phyloP scores from a whole-genome alignment of 768 basidiomycete genomes.

The Goffeauzyma gilvescens region DNA sequence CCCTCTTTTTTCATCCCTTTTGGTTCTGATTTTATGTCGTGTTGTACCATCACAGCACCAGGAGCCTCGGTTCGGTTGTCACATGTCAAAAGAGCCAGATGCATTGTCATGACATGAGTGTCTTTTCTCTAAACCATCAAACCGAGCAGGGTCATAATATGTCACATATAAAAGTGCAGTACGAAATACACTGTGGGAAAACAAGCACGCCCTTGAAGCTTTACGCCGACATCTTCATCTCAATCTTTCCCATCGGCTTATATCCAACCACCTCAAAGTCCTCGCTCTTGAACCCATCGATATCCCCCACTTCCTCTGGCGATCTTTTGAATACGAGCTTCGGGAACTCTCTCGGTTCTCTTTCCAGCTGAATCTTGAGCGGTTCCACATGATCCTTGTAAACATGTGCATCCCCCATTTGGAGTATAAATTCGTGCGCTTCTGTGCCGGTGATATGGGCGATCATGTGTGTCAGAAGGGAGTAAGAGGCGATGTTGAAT shows the following conservation, averaged over 20 bases:
- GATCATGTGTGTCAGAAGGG: conserved; percentile 91
- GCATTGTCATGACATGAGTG: no score
- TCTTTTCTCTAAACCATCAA: no score
- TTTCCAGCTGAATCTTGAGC: conserved; percentile 57
- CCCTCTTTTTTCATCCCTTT: no score
- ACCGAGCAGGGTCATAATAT: no score
- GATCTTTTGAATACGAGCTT: conserved; percentile 54
- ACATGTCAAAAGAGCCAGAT: no score
- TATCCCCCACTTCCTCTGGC: conserved; percentile 38
- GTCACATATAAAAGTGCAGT: no score
- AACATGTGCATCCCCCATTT: conserved; percentile 94
- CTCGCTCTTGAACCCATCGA: conserved; percentile 61
- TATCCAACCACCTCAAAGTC: conserved; percentile 80
- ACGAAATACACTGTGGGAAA: no score
- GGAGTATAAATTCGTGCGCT: conserved; percentile 76
- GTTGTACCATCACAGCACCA: no score
- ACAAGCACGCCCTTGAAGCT: no score
- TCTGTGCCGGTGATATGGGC: conserved; percentile 75
- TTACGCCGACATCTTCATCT: conserved; percentile 92
- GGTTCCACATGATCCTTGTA: conserved; percentile 81
- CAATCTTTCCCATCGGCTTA: conserved; percentile 57
- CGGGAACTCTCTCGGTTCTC: conserved; percentile 67
- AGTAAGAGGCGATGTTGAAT: conserved; percentile 98
- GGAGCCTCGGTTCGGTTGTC: no score
- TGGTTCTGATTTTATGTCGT: no score